Conservation (phyloP, 441 rosid genomes). For the Biscutella laevigata region DNA sequence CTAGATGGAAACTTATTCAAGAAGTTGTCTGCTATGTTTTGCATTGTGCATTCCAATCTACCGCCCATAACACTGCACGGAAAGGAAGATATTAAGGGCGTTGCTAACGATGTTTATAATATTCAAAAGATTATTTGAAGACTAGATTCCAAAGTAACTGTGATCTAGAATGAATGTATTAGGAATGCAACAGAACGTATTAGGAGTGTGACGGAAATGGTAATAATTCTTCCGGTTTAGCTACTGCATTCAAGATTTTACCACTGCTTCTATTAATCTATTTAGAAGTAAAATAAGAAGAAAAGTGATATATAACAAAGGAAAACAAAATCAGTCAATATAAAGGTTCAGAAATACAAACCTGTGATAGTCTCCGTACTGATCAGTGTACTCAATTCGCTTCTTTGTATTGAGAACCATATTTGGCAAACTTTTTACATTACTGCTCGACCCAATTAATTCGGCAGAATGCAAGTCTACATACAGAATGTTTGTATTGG, state of each 20-base stretch:
- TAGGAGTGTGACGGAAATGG: neutral
- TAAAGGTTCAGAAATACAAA: constrained; percentile 22
- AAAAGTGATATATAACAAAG: constrained; percentile 3
- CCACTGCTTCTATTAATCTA: neutral
- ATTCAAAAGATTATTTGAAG: neutral
- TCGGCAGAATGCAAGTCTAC: constrained; percentile 69
- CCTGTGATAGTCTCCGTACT: constrained; percentile 69
- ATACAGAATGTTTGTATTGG: constrained; percentile 86
- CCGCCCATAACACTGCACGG: constrained; percentile 66
- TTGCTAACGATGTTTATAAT: neutral
- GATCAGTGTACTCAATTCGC: constrained; percentile 49
- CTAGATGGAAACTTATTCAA: constrained; percentile 53
- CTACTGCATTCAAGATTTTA: neutral
- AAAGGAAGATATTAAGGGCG: constrained; percentile 13
- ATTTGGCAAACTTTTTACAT: constrained; percentile 66
- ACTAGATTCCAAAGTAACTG: neutral
- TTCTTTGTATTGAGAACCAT: constrained; percentile 76
- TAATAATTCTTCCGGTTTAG: neutral
- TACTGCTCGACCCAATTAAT: constrained; percentile 52
- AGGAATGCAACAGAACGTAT: neutral
- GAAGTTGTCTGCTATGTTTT: constrained; percentile 88
- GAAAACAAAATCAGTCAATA: constrained; percentile 14
- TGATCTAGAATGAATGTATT: neutral
- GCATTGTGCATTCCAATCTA: constrained; percentile 96
- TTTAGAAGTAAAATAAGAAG: neutral